A percentile compares a stretch with the other conserved stretches of the same genome.
These are phyloP conservation scores for Vachellia pachyceras DNA, from an alignment of 306 rosid genomes.

Conservation along the genomic window DNA sequence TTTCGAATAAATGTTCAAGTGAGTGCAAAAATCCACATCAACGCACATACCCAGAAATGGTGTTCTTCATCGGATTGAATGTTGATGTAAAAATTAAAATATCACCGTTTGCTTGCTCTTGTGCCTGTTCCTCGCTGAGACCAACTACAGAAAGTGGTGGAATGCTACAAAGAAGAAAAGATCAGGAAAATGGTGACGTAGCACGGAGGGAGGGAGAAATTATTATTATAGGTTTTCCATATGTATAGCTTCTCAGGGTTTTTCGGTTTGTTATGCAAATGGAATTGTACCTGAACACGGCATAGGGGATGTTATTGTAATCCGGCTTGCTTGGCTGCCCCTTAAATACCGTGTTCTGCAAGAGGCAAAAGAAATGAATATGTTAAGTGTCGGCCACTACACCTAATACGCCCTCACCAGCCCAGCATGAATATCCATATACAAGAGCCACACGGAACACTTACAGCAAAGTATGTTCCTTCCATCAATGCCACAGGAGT, in stretches of 20 bases:
- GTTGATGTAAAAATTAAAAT: slow-evolving; percentile 76
- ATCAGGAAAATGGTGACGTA: neutral
- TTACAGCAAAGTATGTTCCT: slow-evolving; percentile 82
- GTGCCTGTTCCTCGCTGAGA: slow-evolving; percentile 91
- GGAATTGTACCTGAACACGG: slow-evolving; percentile 52
- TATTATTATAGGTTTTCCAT: neutral
- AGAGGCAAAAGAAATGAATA: slow-evolving; percentile 31
- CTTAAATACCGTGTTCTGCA: slow-evolving; percentile 89
- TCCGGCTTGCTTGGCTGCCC: slow-evolving; percentile 77
- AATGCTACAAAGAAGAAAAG: slow-evolving; percentile 67
- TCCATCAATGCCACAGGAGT: slow-evolving; percentile 98
- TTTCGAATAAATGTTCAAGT: slow-evolving; percentile 21
- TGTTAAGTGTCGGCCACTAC: slow-evolving; percentile 5
- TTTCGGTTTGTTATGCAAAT: neutral
- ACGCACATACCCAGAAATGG: slow-evolving; percentile 83
- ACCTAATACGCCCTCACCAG: neutral
- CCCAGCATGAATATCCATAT: slow-evolving; percentile 4
- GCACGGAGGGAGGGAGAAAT: slow-evolving; percentile 19
- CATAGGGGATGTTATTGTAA: slow-evolving; percentile 56
- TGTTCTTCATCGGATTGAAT: slow-evolving; percentile 96
- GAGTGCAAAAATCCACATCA: slow-evolving; percentile 36
- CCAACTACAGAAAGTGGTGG: slow-evolving; percentile 97
- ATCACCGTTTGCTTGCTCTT: slow-evolving; percentile 79
- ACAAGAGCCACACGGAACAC: slow-evolving; percentile 41
- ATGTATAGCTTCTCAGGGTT: slow-evolving; percentile 9